Percentiles rank a stretch among this genome's conserved stretches.
Evolutionary conservation across 441 rosid genomes (phyloP).

Genomic region (Omphalea diandra): DNA sequence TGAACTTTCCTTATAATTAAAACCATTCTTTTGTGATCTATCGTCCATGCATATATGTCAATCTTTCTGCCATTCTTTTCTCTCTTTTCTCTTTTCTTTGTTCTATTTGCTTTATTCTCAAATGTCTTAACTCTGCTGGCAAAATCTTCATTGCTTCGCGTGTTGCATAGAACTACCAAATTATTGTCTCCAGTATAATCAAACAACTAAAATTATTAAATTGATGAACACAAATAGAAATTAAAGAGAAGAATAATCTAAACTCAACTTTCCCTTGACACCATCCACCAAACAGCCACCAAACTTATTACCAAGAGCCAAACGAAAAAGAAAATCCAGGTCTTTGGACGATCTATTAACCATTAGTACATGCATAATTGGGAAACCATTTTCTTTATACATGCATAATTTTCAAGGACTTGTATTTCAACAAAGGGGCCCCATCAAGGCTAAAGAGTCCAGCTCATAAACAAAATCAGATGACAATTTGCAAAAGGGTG

Average conservation of each 20-base stretch:
- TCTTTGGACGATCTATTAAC: conserved; percentile 31
- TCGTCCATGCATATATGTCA: too few relatives aligned
- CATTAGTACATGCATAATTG: too few relatives aligned
- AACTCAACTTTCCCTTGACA: conserved; percentile 17
- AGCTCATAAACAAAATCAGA: conserved; percentile 45
- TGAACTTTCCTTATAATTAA: not conserved
- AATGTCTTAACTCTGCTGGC: conserved; percentile 23
- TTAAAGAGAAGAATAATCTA: not conserved
- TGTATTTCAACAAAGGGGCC: conserved; percentile 50
- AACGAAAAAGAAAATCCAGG: conserved; percentile 18
- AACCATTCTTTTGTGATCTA: too few relatives aligned
- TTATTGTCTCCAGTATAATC: not conserved
- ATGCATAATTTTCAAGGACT: conserved; percentile 82
- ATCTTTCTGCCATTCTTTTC: conserved; percentile 18
- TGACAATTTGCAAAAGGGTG: conserved; percentile 27
- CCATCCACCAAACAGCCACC: conserved; percentile 21
- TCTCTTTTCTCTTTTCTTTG: conserved; percentile 20
- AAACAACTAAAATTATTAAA: not conserved
- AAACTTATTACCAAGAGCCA: conserved; percentile 9
- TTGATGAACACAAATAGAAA: too few relatives aligned
- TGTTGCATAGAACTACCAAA: not conserved
- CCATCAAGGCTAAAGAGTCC: conserved; percentile 49
- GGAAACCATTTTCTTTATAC: conserved; percentile 66
- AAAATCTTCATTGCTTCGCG: conserved; percentile 29
- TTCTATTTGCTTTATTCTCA: conserved; percentile 24